Evolutionary conservation across 2,329 filamentous ascomycete genomes (phyloP).

Genomic region (Arthrobotrys musiformis): DNA sequence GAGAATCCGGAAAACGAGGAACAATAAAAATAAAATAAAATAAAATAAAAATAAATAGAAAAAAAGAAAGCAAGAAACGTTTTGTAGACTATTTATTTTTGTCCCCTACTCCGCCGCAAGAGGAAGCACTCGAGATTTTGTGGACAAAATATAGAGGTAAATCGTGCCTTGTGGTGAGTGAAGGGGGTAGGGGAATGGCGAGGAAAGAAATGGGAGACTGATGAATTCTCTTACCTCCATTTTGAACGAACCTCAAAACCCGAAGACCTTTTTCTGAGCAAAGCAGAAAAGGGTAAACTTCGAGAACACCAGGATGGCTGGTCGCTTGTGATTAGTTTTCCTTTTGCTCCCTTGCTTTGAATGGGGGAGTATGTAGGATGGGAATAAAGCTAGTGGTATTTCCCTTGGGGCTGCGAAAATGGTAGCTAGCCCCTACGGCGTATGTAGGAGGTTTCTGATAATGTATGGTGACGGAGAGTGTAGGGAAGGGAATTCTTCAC

Average conservation of each 20-base stretch:
- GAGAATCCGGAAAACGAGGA: neutral
- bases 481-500: constrained; percentile 47
- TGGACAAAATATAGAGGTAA: neutral
- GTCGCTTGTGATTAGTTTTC: constrained; percentile 40
- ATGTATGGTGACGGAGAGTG: constrained; percentile 47
- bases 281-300: constrained; percentile 50
- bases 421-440: constrained; percentile 44
- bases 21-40: neutral
- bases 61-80: neutral
- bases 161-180: constrained; percentile 9
- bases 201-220: constrained; percentile 16
- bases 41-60: neutral
- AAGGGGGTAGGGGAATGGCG: constrained; percentile 11
- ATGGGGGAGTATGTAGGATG: constrained; percentile 12
- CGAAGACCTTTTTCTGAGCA: constrained; percentile 36
- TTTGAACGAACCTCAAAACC: constrained; percentile 50
- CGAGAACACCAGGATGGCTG: constrained; percentile 53
- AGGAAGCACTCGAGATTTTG: constrained; percentile 17
- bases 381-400: constrained; percentile 33
- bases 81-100: constrained; percentile 12
- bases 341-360: constrained; percentile 38
- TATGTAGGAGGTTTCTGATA: constrained; percentile 53
- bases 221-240: constrained; percentile 54
- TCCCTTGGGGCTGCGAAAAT: constrained; percentile 43
- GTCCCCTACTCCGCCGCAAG: constrained; percentile 24